phyloP scores from a whole-genome alignment of 2,329 filamentous ascomycete genomes.

The Ceratocystis variospora region DNA sequence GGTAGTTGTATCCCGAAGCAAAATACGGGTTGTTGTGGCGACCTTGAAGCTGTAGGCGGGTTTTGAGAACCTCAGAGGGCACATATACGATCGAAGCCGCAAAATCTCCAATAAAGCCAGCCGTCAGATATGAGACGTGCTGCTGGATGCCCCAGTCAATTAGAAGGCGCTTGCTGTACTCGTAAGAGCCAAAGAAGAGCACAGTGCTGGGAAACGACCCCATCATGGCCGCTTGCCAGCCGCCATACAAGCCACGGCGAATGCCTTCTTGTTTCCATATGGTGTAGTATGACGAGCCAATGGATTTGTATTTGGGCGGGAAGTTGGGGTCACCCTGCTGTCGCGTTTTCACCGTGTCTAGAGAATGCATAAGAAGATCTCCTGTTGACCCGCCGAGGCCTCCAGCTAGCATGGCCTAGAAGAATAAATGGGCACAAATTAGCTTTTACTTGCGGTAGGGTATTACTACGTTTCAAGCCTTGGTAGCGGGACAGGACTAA shows the following conservation, averaged over 20 bases:
- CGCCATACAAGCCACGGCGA: slow-evolving; percentile 73
- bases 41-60: slow-evolving; percentile 87
- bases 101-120: slow-evolving; percentile 84
- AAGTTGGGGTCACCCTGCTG: slow-evolving; percentile 93
- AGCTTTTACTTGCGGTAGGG: too few species aligned
- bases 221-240: slow-evolving; percentile 79
- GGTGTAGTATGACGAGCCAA: slow-evolving; percentile 80
- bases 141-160: slow-evolving; percentile 72
- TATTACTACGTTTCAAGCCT: not conserved
- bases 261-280: slow-evolving; percentile 90
- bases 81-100: slow-evolving; percentile 90
- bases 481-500: slow-evolving; percentile 23
- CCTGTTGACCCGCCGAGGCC: slow-evolving; percentile 85
- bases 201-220: slow-evolving; percentile 91
- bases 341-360: slow-evolving; percentile 95
- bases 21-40: slow-evolving; percentile 92
- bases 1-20: slow-evolving; percentile 90
- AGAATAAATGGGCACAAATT: too few species aligned
- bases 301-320: slow-evolving; percentile 81
- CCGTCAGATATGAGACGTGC: slow-evolving; percentile 71
- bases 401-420: slow-evolving; percentile 83
- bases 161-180: slow-evolving; percentile 83
- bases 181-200: slow-evolving; percentile 91
- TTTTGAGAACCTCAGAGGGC: slow-evolving; percentile 94
- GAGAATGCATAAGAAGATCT: slow-evolving; percentile 96